phyloP scores from a whole-genome alignment of 139 green algal genomes.

The Haematococcus sp. region DNA sequence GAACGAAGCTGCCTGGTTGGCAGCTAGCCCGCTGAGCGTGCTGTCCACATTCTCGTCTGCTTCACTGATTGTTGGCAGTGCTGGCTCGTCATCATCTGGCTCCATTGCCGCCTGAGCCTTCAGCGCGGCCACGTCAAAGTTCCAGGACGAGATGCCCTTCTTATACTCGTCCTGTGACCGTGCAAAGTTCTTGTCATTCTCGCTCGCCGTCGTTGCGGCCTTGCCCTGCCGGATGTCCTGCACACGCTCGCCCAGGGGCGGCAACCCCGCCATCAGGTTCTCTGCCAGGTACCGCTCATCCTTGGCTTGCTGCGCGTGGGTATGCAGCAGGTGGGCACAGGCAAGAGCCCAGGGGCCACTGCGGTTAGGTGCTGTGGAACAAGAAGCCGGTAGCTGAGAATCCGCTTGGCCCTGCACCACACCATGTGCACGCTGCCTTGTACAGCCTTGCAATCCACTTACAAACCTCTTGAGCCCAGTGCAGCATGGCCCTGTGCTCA shows the following conservation, averaged over 20 bases:
- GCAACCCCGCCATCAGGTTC: conserved; percentile 79
- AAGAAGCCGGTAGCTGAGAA: too few relatives aligned
- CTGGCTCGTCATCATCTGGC: conserved; percentile 23
- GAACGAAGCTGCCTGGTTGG: conserved; percentile 5
- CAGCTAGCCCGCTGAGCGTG: conserved; percentile 1
- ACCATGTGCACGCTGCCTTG: too few relatives aligned
- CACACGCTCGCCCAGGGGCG: conserved; percentile 81
- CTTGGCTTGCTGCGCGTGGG: conserved; percentile 39
- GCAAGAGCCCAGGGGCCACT: too few relatives aligned
- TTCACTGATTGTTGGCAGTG: conserved; percentile 41
- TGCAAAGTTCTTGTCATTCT: conserved; percentile 53
- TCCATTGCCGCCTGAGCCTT: conserved; percentile 75
- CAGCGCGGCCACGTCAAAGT: conserved; percentile 90
- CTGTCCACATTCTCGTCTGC: neutral
- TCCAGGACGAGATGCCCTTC: conserved; percentile 86
- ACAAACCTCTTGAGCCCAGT: too few relatives aligned
- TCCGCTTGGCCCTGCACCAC: too few relatives aligned
- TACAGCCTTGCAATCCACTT: neutral
- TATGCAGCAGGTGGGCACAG: neutral
- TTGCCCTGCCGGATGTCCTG: conserved; percentile 67
- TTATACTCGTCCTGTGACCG: conserved; percentile 74
- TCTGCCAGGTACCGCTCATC: conserved; percentile 77
- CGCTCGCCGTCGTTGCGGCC: conserved; percentile 40
- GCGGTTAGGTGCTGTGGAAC: too few relatives aligned
- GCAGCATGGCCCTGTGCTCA: conserved; percentile 9